Conservation (phyloP, 805 yeast genomes). For the Candida odintsovae region DNA sequence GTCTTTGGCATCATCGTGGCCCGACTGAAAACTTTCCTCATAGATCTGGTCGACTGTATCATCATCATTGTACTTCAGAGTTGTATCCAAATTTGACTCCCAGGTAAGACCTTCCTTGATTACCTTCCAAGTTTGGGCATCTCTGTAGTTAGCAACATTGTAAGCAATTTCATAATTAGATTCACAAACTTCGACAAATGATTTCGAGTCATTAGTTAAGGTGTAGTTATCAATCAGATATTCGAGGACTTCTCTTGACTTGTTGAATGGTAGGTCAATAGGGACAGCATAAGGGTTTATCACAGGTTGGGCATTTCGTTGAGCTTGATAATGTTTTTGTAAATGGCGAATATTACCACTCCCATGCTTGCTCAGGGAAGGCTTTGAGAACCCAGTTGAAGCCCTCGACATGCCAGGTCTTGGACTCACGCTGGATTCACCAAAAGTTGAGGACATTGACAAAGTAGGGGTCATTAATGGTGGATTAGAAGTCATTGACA, state of each 20-base stretch:
- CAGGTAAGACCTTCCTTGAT: constrained; percentile 43
- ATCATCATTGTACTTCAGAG: constrained; percentile 3
- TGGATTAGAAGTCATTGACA: background rate
- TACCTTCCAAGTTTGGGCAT: constrained; percentile 59
- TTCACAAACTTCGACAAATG: constrained; percentile 42
- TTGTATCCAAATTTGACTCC: constrained; percentile 17
- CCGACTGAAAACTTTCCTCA: constrained; percentile 13
- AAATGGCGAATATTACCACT: constrained; percentile 6
- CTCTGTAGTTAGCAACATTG: constrained; percentile 43
- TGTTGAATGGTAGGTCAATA: constrained; percentile 20
- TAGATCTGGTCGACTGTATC: constrained; percentile 2
- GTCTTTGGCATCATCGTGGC: constrained; percentile 4
- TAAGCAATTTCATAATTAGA: constrained; percentile 54
- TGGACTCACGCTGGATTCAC: constrained; percentile 12
- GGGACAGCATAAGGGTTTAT: constrained; percentile 21
- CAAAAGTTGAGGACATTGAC: constrained; percentile 6
- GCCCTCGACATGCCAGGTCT: constrained; percentile 22
- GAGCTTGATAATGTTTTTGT: constrained; percentile 2
- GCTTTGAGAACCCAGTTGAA: constrained; percentile 15
- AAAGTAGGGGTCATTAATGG: constrained; percentile 5
- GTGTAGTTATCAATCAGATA: constrained; percentile 41
- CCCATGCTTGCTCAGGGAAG: constrained; percentile 11
- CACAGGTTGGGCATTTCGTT: constrained; percentile 10
- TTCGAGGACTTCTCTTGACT: constrained; percentile 31
- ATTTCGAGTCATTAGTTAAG: constrained; percentile 35